Evolutionary conservation across 371 early-diverging fungal species (phyloP), one percentile per base, ranked within the genome.

Genomic region (Lichtheimia ramosa): DNA sequence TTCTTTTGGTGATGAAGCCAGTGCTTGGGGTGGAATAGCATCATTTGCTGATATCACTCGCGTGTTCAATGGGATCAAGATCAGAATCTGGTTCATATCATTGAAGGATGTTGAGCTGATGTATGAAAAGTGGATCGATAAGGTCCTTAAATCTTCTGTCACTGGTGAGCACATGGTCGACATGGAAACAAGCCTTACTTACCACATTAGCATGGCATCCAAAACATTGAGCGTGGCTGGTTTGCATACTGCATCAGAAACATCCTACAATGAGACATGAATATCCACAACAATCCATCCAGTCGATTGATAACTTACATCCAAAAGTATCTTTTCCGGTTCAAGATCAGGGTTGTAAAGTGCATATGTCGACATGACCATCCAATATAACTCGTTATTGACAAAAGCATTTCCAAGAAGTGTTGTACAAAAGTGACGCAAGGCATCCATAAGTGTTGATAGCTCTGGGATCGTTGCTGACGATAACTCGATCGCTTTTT

Each of bases 311-410:
- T 20, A 43, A 40, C 20, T 15, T 1, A 40, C 21, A 41, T 41
- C 56, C 25, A 21, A 14, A 43, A 40, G 24, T 15, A 28, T 2
- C 20, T 55, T 41, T 43, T 43, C 23, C 2, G 56, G 27, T 16
- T 41, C 16, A 6, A 25, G 21, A 5, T 34, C 16, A 41, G 41
- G 24, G 41, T 34, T 18, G 27, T 40, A 63, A 25, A 74, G 73
- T 15, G 51, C 61, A 49, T 77, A 77, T 14, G 61, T 58, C 13
- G 64, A 61, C 40, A 71, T 43, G 0, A 74, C 46, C 20, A 59
- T 50, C 41, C 69, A 56, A 56, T 72, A 77, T 1, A 74, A 34
- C 14, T 63, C 51, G 28, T 74, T 68, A 14, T 50, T 59, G 1
- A 61, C 20, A 56, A 61, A 63, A 1, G 52, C 40, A 25, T 68